These are phyloP conservation scores for Phytophthora capsici DNA, from an alignment of 352 stramenopile genomes.

Conservation along the genomic window DNA sequence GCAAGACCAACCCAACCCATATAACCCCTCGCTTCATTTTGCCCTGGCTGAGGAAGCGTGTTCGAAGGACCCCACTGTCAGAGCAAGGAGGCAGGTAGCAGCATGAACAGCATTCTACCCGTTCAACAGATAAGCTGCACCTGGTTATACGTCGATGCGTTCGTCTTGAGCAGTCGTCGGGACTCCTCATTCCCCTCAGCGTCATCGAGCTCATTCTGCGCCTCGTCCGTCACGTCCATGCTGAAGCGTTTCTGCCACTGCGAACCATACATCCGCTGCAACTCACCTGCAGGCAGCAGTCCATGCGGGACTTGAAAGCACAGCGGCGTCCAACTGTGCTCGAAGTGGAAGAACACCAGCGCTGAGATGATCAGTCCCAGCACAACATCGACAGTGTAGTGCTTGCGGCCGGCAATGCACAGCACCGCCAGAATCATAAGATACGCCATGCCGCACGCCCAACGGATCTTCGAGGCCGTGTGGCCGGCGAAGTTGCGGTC, in stretches of 20 bases:
- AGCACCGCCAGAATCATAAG: constrained; percentile 55
- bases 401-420: constrained; percentile 72
- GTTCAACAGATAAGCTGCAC: constrained; percentile 56
- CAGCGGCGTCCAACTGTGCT: constrained; percentile 71
- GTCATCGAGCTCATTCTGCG: constrained; percentile 50
- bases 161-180: constrained; percentile 38
- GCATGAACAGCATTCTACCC: constrained; percentile 18
- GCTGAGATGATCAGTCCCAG: constrained; percentile 69
- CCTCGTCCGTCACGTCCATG: constrained; percentile 57
- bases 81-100: constrained; percentile 12
- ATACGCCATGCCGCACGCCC: constrained; percentile 60
- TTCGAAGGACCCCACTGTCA: constrained; percentile 18
- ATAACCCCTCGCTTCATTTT: constrained; percentile 10
- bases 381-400: constrained; percentile 84
- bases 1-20: constrained; percentile 13
- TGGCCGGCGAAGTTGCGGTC: constrained; percentile 54
- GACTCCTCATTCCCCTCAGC: constrained; percentile 31
- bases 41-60: constrained; percentile 16
- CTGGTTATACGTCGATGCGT: constrained; percentile 43
- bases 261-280: constrained; percentile 37
- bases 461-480: constrained; percentile 57
- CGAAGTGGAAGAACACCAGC: constrained; percentile 83
- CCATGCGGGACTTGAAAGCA: constrained; percentile 50
- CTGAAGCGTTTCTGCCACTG: constrained; percentile 57
- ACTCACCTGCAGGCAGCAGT: constrained; percentile 37